Percentiles rank a stretch among this genome's conserved stretches.
Conservation (phyloP, 768 basidiomycete species). For the Pleurotus giganteus region DNA sequence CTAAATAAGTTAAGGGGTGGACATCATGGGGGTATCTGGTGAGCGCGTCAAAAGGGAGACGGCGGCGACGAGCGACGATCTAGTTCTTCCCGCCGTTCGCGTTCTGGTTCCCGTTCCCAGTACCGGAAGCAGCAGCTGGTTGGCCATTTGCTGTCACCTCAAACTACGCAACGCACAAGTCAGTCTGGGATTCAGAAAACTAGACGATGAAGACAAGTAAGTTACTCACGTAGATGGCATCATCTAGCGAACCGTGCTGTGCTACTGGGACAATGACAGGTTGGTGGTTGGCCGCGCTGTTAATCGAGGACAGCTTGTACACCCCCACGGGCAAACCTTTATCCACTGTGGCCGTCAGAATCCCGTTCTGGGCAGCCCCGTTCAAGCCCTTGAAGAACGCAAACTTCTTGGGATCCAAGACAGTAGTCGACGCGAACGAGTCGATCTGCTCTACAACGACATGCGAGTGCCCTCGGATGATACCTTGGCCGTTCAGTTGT, state of each 20-base stretch:
- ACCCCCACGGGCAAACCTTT: conserved; percentile 55
- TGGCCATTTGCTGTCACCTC: conserved; percentile 29
- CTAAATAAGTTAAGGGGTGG: background rate
- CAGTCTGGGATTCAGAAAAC: conserved; percentile 2
- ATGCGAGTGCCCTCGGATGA: conserved; percentile 58
- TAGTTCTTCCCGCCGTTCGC: background rate
- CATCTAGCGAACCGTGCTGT: conserved; percentile 61
- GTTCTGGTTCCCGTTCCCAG: conserved; percentile 21
- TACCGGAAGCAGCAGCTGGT: conserved; percentile 24
- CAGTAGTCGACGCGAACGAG: conserved; percentile 39
- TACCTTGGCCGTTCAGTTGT: conserved; percentile 46
- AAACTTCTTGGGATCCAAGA: conserved; percentile 51
- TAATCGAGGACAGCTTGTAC: conserved; percentile 62
- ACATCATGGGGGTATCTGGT: background rate
- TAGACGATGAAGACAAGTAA: conserved; percentile 1
- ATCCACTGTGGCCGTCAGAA: conserved; percentile 49
- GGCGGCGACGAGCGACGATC: background rate
- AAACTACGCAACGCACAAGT: conserved; percentile 21
- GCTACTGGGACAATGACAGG: conserved; percentile 57
- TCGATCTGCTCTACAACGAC: conserved; percentile 52
- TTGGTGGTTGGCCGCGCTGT: conserved; percentile 56
- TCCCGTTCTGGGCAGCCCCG: conserved; percentile 41
- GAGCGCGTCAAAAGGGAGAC: background rate
- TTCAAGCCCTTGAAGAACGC: conserved; percentile 60
- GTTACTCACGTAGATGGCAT: conserved; percentile 53